Evolutionary conservation across 805 yeast genomes (phyloP), one percentile per base, ranked within the genome.

Genomic region (Diddensiella transvaalensis): DNA sequence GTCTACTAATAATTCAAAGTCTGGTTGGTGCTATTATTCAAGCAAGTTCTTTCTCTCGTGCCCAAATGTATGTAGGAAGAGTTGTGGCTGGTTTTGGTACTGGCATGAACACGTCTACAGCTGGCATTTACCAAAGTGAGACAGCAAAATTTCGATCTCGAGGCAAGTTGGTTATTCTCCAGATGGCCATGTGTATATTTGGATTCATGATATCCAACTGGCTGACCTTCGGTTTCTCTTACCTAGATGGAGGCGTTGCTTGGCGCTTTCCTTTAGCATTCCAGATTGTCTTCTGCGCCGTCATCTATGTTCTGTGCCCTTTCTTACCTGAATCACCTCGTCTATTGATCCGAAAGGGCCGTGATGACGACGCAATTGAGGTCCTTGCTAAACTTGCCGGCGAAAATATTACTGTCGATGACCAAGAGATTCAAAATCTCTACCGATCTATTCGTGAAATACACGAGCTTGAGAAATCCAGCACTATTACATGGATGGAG

Each of bases 61-160:
- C 82, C 30, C 89, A 83, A 56, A 77, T 85, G 46, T 78, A 84
- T 42, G 65, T 82, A 51, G 89, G 86, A n/a, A 74, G 93, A 65
- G 75, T 80, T 40, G 60, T 80, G 10, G 74, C 83, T 11, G 87
- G 91, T 50, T 54, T 83, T 40, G 91, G 89, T 54, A 80, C 80
- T 46, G 91, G 91, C 44, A 66, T 78, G 78, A 60, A 80, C 87
- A 15, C 79, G 87, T 13, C 41, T 6, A 82, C 88, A 24, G 80
- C 82, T 51, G 91, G 91, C 3, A 79, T 83, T 52, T 85, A 85
- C 78, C 84, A 82, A 57, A 73, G 88, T 0, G 93, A 85, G 65
- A 75, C 81, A 64, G 74, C 86, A 26, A 75, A 74, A 44, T 73
- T 86, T 2, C 74, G 74, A 45, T 71, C 71, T 53, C 74, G 89